These are phyloP conservation scores for Oidiodendron maius DNA, from an alignment of 495 filamentous ascomycete species.

Conservation along the genomic window DNA sequence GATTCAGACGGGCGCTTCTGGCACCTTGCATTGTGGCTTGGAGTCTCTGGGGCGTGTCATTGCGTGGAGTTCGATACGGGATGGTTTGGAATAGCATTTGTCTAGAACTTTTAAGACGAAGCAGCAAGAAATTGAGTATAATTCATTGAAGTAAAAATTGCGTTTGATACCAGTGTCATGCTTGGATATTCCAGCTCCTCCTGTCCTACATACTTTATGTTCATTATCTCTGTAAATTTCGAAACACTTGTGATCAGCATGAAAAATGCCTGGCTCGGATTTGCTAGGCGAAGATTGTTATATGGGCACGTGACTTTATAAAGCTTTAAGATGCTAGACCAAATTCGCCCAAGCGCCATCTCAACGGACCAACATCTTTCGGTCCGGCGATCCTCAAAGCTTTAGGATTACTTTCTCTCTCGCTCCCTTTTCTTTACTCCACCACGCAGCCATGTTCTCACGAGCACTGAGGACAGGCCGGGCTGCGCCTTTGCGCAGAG, in stretches of 20 bases:
- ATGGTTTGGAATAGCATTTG: background rate
- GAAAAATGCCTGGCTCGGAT: no score
- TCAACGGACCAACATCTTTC: constrained; percentile 21
- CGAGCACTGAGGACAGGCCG: constrained; percentile 43
- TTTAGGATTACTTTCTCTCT: constrained; percentile 8
- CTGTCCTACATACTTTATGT: no score
- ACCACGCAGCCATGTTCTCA: constrained; percentile 40
- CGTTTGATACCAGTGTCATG: no score
- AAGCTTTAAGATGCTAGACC: background rate
- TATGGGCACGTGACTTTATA: background rate
- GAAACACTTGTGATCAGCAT: no score
- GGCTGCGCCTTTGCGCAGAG: constrained; percentile 31
- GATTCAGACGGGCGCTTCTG: background rate
- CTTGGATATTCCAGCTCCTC: no score
- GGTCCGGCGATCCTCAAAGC: constrained; percentile 2
- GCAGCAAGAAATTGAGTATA: no score
- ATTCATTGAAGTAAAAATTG: no score
- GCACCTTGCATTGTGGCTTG: background rate
- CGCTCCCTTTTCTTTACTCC: background rate
- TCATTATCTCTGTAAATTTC: no score
- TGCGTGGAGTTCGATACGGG: background rate
- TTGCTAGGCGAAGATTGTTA: no score
- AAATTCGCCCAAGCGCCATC: background rate
- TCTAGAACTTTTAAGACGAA: no score
- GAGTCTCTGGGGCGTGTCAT: background rate